Base-by-base conservation (phyloP, 2,329 filamentous ascomycete genomes). In the Tolypocladium guangdongense region DNA sequence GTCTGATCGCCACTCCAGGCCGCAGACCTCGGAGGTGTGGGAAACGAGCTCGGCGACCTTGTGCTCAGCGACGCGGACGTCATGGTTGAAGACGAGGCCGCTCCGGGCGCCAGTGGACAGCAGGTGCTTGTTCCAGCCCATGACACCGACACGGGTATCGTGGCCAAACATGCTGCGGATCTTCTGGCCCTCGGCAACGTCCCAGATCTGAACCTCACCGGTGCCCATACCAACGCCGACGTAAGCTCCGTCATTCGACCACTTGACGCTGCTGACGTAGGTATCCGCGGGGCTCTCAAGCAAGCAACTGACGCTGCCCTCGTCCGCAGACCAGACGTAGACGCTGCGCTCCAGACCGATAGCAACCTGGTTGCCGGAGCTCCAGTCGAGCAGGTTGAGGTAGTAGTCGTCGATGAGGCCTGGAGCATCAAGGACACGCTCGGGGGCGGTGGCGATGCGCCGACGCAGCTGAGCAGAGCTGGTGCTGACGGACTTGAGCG, bases 51-150 rank as follows among this genome's bases (percentile, higher is more conserved):
- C 92, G 49, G 93, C 93, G 58, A 95, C 84, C 80, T 99, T 99
- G 86, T 99, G 93, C 70, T 97, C 86, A 54, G 92, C 91, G 61
- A 99, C 86, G 68, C 93, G 92, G 59, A 99, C 93, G 68, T 99
- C 93, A 73, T 99, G 93, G 81, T 99, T 99, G 83, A 84, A 96
- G 63, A 99, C 90, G 47, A 96, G 86, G 27, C 93, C 93, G 60
- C 88, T 95, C 67, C 93, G 88, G 54, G 93, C 90, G 60, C 93
- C 93, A 24, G 92, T 96, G 39, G 93, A 97, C 51, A 99, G 81
- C 54, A 95, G 83, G 74, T 97, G 93, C 82, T 97, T 97, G 80
- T 90, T 96, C 93, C 93, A 99, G 66, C 91, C 90, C 91, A 97
- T 96, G 59, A 96, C 92, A 66, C 91, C 90, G 58, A 99, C 92